A percentile compares a stretch with the other conserved stretches of the same genome.
These are phyloP conservation scores for Gypsophila paniculata DNA, from an alignment of 179 eudicot genomes.

Conservation along the genomic window DNA sequence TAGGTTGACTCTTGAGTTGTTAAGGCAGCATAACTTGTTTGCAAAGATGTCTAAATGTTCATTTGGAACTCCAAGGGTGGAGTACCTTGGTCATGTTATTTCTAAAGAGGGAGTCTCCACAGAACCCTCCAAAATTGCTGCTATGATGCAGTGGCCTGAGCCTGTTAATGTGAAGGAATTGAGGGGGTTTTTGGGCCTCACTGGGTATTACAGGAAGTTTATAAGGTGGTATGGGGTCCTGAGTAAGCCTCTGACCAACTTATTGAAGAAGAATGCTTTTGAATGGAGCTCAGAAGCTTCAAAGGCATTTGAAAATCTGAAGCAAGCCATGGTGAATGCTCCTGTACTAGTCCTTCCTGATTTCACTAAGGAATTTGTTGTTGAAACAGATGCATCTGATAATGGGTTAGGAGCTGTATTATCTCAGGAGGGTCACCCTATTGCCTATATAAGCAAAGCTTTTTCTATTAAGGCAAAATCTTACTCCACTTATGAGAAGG, in stretches of 20 bases:
- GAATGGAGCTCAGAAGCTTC: background rate
- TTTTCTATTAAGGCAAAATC: too few relatives aligned
- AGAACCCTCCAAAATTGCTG: background rate
- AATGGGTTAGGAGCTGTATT: conserved; percentile 2
- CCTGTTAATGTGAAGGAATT: background rate
- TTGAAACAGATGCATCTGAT: conserved; percentile 7
- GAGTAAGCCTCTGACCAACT: background rate
- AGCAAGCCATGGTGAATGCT: background rate
- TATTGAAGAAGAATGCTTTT: background rate
- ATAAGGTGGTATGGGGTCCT: background rate
- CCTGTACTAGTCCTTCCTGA: background rate
- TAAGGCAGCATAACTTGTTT: background rate
- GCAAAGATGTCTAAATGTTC: background rate
- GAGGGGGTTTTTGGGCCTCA: conserved; percentile 16
- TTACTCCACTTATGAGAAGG: background rate
- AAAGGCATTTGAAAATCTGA: background rate
- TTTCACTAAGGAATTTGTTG: background rate
- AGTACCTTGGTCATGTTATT: conserved; percentile 9
- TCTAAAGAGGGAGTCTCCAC: background rate
- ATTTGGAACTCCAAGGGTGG: background rate
- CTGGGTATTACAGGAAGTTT: conserved; percentile 16
- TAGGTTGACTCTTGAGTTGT: accelerated
- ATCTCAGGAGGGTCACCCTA: background rate
- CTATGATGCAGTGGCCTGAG: background rate
- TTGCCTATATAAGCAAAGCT: conserved; percentile 16